Percentiles rank a stretch among this genome's conserved stretches.
phyloP scores from a whole-genome alignment of 345 rosid genomes.

The Eucalyptus grandis region DNA sequence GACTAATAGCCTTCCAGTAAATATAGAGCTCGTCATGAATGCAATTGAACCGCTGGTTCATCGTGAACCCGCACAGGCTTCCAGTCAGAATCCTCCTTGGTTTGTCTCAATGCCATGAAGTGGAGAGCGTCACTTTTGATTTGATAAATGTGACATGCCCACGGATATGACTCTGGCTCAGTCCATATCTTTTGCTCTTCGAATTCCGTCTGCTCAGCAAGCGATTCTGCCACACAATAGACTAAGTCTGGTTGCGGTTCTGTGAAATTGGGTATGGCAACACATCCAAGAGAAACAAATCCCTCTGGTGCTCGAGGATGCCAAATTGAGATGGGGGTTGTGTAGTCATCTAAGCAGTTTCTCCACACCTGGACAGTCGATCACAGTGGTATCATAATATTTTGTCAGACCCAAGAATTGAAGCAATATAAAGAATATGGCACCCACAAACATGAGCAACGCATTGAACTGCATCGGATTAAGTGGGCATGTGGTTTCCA shows the following conservation, averaged over 20 bases:
- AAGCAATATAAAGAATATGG: not conserved
- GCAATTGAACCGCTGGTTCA: constrained; percentile 3
- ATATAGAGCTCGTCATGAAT: not conserved
- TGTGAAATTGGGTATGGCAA: constrained; percentile 47
- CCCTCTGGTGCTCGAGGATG: constrained; percentile 92
- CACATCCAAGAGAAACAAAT: constrained; percentile 57
- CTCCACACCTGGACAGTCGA: constrained; percentile 68
- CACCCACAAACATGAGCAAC: not conserved
- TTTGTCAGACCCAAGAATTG: not conserved
- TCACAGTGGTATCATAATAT: not conserved
- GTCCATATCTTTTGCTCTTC: constrained; percentile 91
- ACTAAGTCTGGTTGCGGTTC: constrained; percentile 61
- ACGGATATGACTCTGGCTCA: constrained; percentile 73
- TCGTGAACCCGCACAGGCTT: constrained; percentile 58
- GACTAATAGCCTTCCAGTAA: not conserved
- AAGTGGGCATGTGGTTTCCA: not conserved
- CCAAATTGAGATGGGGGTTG: constrained; percentile 69
- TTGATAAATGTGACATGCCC: constrained; percentile 91
- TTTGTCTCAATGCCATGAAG: constrained; percentile 68
- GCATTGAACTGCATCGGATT: not conserved
- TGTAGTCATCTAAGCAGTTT: constrained; percentile 75
- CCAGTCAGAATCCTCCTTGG: constrained; percentile 65
- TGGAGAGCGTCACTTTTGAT: constrained; percentile 85
- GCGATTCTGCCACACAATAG: constrained; percentile 54
- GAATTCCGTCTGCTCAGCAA: constrained; percentile 60